Evolutionary conservation across 2,329 filamentous ascomycete genomes (phyloP), one percentile per base, ranked within the genome.

Genomic region (Xylariomycetidae sp.): DNA sequence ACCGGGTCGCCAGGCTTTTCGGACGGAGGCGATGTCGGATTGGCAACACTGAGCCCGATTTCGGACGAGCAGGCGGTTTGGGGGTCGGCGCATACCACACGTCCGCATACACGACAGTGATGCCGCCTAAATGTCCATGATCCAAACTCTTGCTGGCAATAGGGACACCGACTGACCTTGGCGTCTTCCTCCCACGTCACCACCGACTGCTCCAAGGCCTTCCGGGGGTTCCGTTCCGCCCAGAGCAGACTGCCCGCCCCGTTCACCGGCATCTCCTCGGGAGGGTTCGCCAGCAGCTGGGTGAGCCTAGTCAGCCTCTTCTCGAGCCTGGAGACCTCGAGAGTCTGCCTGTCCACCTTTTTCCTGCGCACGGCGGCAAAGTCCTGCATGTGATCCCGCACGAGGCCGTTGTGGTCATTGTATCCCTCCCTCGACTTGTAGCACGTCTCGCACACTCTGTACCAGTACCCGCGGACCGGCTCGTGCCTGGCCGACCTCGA

Each of bases 351-450:
- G 53, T 97, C 89, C 1, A 96, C 81, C 25, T 70, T 85, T 45
- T 81, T 85, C 49, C 82, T 77, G 38, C 92, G 71, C n/a, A 84
- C 72, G 3, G 72, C 71, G 10, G 71, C 63, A 49, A 98, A 96
- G 4, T 67, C 65, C n/a, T 67, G 64, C 3, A 78, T 88, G 49
- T 88, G 84, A 49, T 94, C 82, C 39, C 80, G 69, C 37, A 80
- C 67, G 3, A 82, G 59, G 1, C 88, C 86, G 35, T 74, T 76
- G 49, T 90, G 84, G 52, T 98, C 89, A 55, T 94, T 95, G 62
- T 98, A 98, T 4, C 92, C 92, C 16, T 89, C 87, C 50, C 92
- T 77, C 32, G 88, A 95, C 65, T 96, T 97, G 66, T 92, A 98
- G 63, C 92, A 98, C n/a, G 92, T 97, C 66, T 98, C 92, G 56